Evolutionary conservation across 805 yeast genomes (phyloP), one percentile per base, ranked within the genome.

Genomic region (Pichia manshurica): DNA sequence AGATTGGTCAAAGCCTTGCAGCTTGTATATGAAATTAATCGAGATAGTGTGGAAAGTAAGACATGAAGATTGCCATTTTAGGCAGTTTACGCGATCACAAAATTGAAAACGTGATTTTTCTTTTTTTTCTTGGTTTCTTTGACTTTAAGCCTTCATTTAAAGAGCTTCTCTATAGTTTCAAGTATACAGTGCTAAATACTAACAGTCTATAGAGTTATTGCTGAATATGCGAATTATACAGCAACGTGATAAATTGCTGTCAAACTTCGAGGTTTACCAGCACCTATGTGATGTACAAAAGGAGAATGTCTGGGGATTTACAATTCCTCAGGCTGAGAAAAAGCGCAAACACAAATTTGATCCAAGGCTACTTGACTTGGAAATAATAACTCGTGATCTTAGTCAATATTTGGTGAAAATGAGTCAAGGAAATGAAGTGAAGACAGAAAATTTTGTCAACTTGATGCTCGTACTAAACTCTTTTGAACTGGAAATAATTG

Each of bases 401-500:
- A 59, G 71, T 15, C 59, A 67, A 22, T 77, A 74, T 54, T 58
- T 79, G 21, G 55, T 54, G 9, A 66, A 63, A 45, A 48, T 69
- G 59, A 55, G 61, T 13, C 68, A 68, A 38, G 40, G 41, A 2
- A 65, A 69, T 39, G 61, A 62, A 1, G 63, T 61, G 3, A 49
- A 52, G 4, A 63, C 64, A 9, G 50, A 50, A n/a, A 56, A 48
- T 39, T 55, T 63, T 34, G 38, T 77, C 60, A 54, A 59, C 56
- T 25, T 61, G 44, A 68, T 83, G 70, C 40, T 53, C 0, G 72
- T 67, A 23, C 60, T 82, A 43, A 72, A 76, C 49, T 56, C 68
- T 31, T 81, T 74, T 51, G 75, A 73, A 25, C 69, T 91, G 46
- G 89, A 84, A 67, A 86, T 87, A 63, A 81, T 86, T 22, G 99